Evolutionary conservation across 2,329 filamentous ascomycete genomes (phyloP).

Genomic region (Sporothrix variecibatus): DNA sequence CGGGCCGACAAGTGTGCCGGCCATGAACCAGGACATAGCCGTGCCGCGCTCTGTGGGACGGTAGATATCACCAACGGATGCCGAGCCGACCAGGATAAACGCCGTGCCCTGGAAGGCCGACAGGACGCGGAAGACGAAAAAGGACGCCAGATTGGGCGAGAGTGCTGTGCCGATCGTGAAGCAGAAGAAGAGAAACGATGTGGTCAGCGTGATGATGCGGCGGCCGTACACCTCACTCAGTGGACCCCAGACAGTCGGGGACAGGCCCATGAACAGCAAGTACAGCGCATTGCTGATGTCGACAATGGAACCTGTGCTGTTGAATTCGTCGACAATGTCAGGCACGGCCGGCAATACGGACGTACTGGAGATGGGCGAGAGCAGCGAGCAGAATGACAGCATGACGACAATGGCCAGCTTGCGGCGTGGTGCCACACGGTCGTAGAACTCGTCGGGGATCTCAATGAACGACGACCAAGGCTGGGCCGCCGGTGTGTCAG

Average conservation of each 20-base stretch:
- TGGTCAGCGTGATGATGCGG: conserved; percentile 56
- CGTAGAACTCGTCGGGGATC: conserved; percentile 61
- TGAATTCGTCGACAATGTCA: conserved; percentile 62
- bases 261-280: conserved; percentile 69
- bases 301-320: conserved; percentile 63
- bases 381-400: conserved; percentile 72
- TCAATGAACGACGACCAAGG: conserved; percentile 39
- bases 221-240: conserved; percentile 61
- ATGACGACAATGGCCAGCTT: conserved; percentile 70
- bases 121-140: conserved; percentile 68
- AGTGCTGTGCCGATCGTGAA: conserved; percentile 68
- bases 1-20: conserved; percentile 66
- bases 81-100: conserved; percentile 67
- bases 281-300: conserved; percentile 70
- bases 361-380: conserved; percentile 70
- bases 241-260: conserved; percentile 67
- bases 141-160: conserved; percentile 64
- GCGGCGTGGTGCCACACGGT: conserved; percentile 59
- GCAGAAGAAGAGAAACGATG: conserved; percentile 60
- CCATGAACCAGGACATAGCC: conserved; percentile 66
- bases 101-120: conserved; percentile 71
- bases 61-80: conserved; percentile 60
- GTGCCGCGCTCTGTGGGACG: conserved; percentile 65
- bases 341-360: conserved; percentile 66
- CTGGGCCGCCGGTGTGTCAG: conserved; percentile 35